Evolutionary conservation across 768 basidiomycete species (phyloP).

Genomic region (Auricularia sp.): DNA sequence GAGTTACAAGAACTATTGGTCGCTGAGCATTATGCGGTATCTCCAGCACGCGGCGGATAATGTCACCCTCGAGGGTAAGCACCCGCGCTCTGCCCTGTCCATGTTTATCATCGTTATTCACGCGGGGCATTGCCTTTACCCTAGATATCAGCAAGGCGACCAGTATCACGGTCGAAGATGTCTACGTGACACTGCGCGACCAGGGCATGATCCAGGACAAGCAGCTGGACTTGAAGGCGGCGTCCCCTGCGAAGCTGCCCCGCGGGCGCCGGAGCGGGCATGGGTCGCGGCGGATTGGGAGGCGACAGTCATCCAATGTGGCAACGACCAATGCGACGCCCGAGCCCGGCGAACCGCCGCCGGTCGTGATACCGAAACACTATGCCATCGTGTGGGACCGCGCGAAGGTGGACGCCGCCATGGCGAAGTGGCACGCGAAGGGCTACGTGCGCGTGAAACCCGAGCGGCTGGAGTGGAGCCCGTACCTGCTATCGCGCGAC

Average conservation of each 20-base stretch:
- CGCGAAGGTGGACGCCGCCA: slow-evolving; percentile 50
- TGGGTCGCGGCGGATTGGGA: not conserved
- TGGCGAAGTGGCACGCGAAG: slow-evolving; percentile 65
- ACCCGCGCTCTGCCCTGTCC: not conserved
- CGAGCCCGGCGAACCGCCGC: not conserved
- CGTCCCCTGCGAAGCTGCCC: not conserved
- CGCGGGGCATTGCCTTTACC: slow-evolving; percentile 10
- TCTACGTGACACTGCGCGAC: slow-evolving; percentile 60
- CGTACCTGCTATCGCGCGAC: slow-evolving; percentile 57
- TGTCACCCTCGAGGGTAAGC: slow-evolving; percentile 66
- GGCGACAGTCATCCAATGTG: not conserved
- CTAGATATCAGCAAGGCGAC: slow-evolving; percentile 77
- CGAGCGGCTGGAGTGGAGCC: slow-evolving; percentile 89
- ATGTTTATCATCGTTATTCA: slow-evolving; percentile 8
- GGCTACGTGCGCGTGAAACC: slow-evolving; percentile 64
- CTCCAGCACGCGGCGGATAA: slow-evolving; percentile 48
- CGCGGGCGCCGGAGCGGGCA: not conserved
- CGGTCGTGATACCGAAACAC: slow-evolving; percentile 31
- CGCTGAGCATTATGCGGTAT: slow-evolving; percentile 73
- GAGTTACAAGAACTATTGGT: slow-evolving; percentile 96
- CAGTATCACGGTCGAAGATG: slow-evolving; percentile 85
- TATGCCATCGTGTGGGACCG: slow-evolving; percentile 74
- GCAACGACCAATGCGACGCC: slow-evolving; percentile 20
- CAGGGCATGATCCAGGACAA: slow-evolving; percentile 55
- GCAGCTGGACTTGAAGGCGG: not conserved